phyloP scores from a whole-genome alignment of 1,284 basidiomycete genomes.

The Leccinum griseonigrum region DNA sequence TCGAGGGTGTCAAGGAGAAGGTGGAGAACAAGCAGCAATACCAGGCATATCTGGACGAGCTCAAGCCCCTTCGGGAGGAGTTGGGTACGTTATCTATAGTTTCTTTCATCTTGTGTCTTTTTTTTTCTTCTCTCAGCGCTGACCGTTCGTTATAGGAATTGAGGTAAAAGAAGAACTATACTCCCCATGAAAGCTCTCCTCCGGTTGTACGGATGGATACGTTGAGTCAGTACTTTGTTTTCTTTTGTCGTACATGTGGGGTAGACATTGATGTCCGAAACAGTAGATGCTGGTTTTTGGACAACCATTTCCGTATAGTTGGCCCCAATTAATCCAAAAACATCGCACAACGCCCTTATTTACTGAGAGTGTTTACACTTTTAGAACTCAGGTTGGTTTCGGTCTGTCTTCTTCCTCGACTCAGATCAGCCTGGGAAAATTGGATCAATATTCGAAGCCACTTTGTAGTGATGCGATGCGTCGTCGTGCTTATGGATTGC shows the following conservation, averaged over 20 bases:
- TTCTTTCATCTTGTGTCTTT: neutral
- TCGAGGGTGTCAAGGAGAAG: constrained; percentile 92
- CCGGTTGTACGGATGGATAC: constrained; percentile 11
- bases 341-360: neutral
- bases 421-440: neutral
- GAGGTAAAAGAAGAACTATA: constrained; percentile 47
- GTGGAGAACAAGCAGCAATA: constrained; percentile 96
- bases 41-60: constrained; percentile 84
- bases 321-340: constrained; percentile 22
- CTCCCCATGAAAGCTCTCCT: constrained; percentile 23
- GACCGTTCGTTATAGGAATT: constrained; percentile 33
- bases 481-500: neutral
- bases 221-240: constrained; percentile 18
- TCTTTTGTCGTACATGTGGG: neutral
- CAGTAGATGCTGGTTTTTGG: constrained; percentile 28
- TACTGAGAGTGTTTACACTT: neutral
- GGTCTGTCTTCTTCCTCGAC: neutral
- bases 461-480: neutral
- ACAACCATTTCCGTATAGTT: constrained; percentile 20
- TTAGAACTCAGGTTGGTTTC: neutral
- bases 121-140: neutral
- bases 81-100: constrained; percentile 62
- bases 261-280: constrained; percentile 10
- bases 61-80: constrained; percentile 83
- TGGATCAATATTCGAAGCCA: neutral